These are phyloP conservation scores for Cinnamomum chago DNA, from an alignment of 164 flowering plant genomes.

Conservation along the genomic window DNA sequence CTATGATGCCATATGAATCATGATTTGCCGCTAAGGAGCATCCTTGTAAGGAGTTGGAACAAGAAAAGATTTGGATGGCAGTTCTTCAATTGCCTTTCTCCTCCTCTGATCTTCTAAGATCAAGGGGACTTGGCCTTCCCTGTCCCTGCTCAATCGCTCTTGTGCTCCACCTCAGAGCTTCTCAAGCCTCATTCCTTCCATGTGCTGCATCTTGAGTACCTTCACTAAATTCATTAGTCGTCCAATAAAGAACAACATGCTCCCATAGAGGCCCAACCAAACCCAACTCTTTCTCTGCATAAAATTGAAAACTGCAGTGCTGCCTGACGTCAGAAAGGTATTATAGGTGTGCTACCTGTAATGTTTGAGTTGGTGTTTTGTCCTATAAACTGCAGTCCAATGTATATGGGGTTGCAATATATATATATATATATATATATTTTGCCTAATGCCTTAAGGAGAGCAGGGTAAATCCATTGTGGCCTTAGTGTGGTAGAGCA, in stretches of 20 bases:
- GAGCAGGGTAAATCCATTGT: no score
- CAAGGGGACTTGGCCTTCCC: slow-evolving; percentile 65
- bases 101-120: slow-evolving; percentile 39
- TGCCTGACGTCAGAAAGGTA: no score
- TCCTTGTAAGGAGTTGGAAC: slow-evolving; percentile 55
- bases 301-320: background rate
- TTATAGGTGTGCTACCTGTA: no score
- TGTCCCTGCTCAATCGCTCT: slow-evolving; percentile 38
- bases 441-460: no score
- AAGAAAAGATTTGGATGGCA: background rate
- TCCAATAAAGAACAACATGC: slow-evolving; percentile 49
- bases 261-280: slow-evolving; percentile 45
- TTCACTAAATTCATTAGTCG: slow-evolving; percentile 56
- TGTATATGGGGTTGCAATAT: no score
- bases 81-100: slow-evolving; percentile 21
- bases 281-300: slow-evolving; percentile 58
- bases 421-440: no score
- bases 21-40: slow-evolving; percentile 14
- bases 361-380: no score
- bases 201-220: slow-evolving; percentile 85
- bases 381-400: no score
- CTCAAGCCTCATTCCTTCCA: slow-evolving; percentile 60
- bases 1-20: background rate
- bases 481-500: no score
- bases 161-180: slow-evolving; percentile 69